A percentile compares a stretch with the other conserved stretches of the same genome.
These are phyloP conservation scores for Pseudogymnoascus sp. DNA, from an alignment of 2,329 filamentous ascomycete genomes.

Conservation along the genomic window DNA sequence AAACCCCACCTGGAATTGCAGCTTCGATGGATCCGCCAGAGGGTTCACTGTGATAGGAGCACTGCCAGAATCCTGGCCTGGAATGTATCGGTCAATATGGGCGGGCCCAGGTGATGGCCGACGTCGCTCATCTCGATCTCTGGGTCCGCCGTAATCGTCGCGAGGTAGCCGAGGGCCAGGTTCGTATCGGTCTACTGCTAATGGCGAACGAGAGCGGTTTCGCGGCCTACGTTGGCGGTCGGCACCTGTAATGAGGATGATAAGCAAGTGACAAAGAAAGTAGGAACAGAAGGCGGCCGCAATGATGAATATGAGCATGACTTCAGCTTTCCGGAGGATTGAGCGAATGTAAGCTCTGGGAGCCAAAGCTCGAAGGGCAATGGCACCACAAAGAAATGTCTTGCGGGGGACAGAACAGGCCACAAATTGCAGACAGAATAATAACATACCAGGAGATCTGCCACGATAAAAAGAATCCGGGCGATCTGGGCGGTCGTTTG, in stretches of 20 bases:
- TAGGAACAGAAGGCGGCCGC: not conserved
- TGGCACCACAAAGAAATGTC: not conserved
- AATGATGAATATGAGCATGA: not conserved
- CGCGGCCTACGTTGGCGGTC: slow-evolving; percentile 49
- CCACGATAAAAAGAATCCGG: slow-evolving; percentile 57
- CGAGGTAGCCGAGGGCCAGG: slow-evolving; percentile 53
- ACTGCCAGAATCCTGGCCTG: slow-evolving; percentile 55
- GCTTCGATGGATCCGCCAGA: slow-evolving; percentile 61
- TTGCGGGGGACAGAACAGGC: not conserved
- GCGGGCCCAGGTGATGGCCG: slow-evolving; percentile 53
- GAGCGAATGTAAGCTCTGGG: not conserved
- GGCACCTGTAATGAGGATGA: slow-evolving; percentile 37
- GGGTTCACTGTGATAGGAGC: slow-evolving; percentile 55
- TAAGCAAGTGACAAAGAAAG: slow-evolving; percentile 17
- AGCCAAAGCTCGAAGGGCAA: not conserved
- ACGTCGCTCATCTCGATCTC: slow-evolving; percentile 45
- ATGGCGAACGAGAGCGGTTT: slow-evolving; percentile 62
- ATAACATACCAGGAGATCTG: slow-evolving; percentile 61
- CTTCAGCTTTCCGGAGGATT: not conserved
- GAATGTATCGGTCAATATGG: slow-evolving; percentile 80
- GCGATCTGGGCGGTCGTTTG: slow-evolving; percentile 35
- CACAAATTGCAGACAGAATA: not conserved
- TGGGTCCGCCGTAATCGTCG: slow-evolving; percentile 55
- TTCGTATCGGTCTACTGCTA: slow-evolving; percentile 67
- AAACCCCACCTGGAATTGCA: slow-evolving; percentile 76